phyloP scores from a whole-genome alignment of 2,329 filamentous ascomycete species.

The Diplodia corticola region DNA sequence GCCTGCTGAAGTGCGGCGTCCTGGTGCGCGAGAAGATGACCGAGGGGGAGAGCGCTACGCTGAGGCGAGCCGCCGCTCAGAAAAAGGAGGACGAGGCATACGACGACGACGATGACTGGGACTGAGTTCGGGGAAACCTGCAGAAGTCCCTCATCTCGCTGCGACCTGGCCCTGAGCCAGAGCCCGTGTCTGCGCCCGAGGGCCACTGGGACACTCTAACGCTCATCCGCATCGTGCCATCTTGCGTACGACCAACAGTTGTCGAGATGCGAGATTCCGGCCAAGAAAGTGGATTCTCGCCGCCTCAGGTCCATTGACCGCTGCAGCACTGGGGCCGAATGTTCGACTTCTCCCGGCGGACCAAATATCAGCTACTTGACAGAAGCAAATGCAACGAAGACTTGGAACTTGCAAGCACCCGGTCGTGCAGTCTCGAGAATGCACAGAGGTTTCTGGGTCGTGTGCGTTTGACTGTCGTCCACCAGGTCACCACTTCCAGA shows the following conservation, averaged over 20 bases:
- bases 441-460: background rate
- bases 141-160: background rate
- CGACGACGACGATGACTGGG: conserved; percentile 57
- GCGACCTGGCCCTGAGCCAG: background rate
- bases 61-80: conserved; percentile 34
- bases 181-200: background rate
- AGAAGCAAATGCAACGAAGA: background rate
- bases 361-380: background rate
- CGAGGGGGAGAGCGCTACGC: conserved; percentile 42
- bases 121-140: conserved; percentile 33
- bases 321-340: background rate
- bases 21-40: conserved; percentile 54
- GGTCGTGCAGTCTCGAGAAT: background rate
- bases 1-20: conserved; percentile 54
- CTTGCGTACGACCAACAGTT: background rate
- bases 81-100: conserved; percentile 42
- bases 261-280: background rate
- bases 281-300: background rate
- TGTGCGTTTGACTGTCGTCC: too few relatives aligned
- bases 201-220: background rate
- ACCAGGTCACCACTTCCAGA: background rate
- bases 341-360: background rate
- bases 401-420: background rate
- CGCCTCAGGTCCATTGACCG: background rate
- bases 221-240: background rate